Conservation (phyloP, 2,329 filamentous ascomycete genomes). For the Arthroderma uncinatum region DNA sequence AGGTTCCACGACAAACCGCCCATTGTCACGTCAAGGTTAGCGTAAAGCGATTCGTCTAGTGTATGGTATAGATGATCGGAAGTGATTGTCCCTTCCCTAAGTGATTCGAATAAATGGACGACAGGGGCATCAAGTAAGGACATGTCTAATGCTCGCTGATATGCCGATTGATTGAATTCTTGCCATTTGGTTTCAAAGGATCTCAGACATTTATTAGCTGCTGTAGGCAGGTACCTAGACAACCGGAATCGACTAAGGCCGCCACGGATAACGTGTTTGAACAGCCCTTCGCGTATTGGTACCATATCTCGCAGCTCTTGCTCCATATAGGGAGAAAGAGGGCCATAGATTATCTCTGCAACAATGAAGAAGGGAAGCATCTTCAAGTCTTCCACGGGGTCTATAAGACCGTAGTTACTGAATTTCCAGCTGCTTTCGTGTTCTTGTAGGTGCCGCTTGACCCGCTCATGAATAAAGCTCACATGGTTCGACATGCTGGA, state of each 20-base stretch:
- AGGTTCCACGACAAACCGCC: conserved; percentile 35
- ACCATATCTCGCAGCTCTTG: conserved; percentile 15
- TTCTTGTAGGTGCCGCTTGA: neutral
- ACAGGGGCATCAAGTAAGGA: neutral
- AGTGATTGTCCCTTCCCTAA: conserved; percentile 17
- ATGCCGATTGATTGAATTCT: conserved; percentile 25
- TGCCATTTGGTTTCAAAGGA: conserved; percentile 24
- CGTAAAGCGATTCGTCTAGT: conserved; percentile 38
- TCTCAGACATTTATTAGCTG: conserved; percentile 19
- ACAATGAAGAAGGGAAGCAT: conserved; percentile 31
- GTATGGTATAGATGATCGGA: conserved; percentile 31
- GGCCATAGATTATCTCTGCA: conserved; percentile 31
- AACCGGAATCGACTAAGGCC: conserved; percentile 23
- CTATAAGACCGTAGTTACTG: too few relatives aligned
- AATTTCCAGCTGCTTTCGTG: too few relatives aligned
- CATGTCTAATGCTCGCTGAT: neutral
- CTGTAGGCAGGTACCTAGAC: conserved; percentile 21
- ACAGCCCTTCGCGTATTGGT: conserved; percentile 25
- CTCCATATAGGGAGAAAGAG: conserved; percentile 18
- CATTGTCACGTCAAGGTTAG: conserved; percentile 39
- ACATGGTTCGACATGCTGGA: neutral
- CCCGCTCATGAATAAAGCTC: neutral
- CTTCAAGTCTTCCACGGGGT: conserved; percentile 24
- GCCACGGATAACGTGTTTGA: conserved; percentile 26
- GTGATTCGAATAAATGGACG: conserved; percentile 15